Base-by-base conservation (phyloP, 768 basidiomycete genomes). In the Sarcodon aspratus region DNA sequence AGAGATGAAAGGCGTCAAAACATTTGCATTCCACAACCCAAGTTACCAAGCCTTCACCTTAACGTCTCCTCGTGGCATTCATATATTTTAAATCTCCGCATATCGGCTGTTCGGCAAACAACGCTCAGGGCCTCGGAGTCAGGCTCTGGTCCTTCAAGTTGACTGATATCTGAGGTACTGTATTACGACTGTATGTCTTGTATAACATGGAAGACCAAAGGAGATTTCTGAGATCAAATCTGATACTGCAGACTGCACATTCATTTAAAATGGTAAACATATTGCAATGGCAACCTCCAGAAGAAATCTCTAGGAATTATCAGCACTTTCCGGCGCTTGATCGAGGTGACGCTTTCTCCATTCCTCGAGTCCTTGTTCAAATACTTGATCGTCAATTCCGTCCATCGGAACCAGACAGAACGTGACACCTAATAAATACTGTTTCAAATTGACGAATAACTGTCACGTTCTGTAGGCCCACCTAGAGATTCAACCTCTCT, bases 371-470 rank as follows among this genome's bases (percentile, higher is more conserved):
- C 92, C 92, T n/a, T 72, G 65, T 54, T 85, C 79, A 58, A 88
- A 90, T 5, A 70, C 64, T n/a, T 69, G 61, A 44, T 71, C 65
- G 54, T 79, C 72, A 31, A 89, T 55, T 0, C 90, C 90, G 17
- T 69, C n/a, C n/a, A n/a, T 61, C 2, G 67, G 63, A 5, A 88
- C 84, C n/a, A 85, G 75, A 48, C 76, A 69, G 64, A 95, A 92
- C 0, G 86, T 90, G 3, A 94, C 88, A 3, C 92, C 89, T 80
- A 36, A 35, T 34, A 37, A 27, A n/a, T 37, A 46, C 18, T 54
- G 47, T 13, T 17, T 47, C 9, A 40, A 37, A 33, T 34, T 9
- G 5, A 27, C 13, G 21, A 12, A 17, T 10, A 3, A 13, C 12
- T 11, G 11, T 18, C 8, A n/a, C 33, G 36, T 36, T 32, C 27